A percentile compares a stretch with the other conserved stretches of the same genome.
phyloP scores from a whole-genome alignment of 805 yeast genomes.

The Kodamaea kaohsiungensis region DNA sequence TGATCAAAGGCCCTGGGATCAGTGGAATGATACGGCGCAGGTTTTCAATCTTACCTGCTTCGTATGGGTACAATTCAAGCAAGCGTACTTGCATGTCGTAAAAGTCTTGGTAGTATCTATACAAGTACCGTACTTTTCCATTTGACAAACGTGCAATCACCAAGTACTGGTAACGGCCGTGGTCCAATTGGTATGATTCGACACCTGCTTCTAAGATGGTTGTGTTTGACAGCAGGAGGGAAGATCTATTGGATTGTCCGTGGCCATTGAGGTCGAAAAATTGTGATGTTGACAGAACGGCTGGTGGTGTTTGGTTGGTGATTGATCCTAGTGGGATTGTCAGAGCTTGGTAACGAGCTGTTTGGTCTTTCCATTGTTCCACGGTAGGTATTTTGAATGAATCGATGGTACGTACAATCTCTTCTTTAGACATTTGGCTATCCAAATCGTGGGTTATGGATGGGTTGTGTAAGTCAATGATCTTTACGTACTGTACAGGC shows the following conservation, averaged over 20 bases:
- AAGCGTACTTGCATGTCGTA: constrained; percentile 88
- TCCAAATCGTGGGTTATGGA: constrained; percentile 44
- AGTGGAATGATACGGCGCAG: constrained; percentile 81
- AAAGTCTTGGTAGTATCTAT: constrained; percentile 93
- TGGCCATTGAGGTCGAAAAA: constrained; percentile 26
- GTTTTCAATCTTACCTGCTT: constrained; percentile 85
- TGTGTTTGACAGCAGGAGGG: constrained; percentile 31
- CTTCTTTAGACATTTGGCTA: constrained; percentile 40
- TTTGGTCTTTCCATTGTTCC: constrained; percentile 90
- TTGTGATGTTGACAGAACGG: constrained; percentile 38
- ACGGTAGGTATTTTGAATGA: constrained; percentile 82
- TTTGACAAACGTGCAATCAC: constrained; percentile 65
- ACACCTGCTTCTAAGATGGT: constrained; percentile 67
- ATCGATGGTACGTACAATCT: constrained; percentile 51
- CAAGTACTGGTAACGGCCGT: constrained; percentile 87
- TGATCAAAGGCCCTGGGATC: constrained; percentile 94
- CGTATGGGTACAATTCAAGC: constrained; percentile 82
- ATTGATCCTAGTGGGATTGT: constrained; percentile 69
- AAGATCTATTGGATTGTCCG: constrained; percentile 27
- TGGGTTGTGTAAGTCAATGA: constrained; percentile 66
- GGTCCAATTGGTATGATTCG: constrained; percentile 75
- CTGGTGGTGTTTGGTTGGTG: constrained; percentile 29
- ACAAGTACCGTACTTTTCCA: constrained; percentile 69
- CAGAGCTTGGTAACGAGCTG: constrained; percentile 90
- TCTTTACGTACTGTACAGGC: constrained; percentile 86